These are phyloP conservation scores for Penicillium coffeae DNA, from an alignment of 495 filamentous ascomycete genomes.

Conservation along the genomic window DNA sequence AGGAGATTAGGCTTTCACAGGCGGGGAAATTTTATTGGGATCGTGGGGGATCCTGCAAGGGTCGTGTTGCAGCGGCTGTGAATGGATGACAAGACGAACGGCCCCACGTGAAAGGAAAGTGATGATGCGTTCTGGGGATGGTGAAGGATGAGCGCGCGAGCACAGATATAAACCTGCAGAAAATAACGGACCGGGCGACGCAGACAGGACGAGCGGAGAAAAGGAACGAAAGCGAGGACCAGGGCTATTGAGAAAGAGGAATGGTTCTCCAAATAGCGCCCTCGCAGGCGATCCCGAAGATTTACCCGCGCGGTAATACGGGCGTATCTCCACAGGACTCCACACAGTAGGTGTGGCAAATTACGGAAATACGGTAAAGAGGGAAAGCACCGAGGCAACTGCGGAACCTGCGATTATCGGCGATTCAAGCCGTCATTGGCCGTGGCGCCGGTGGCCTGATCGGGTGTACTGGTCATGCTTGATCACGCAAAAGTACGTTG, in stretches of 20 bases:
- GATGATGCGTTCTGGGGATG: too few species aligned
- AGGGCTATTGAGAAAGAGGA: not conserved
- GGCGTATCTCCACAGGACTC: slow-evolving; percentile 1
- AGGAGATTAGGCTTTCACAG: not conserved
- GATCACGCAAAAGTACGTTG: not conserved
- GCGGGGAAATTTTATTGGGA: not conserved
- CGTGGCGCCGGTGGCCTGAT: not conserved
- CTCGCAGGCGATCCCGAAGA: not conserved
- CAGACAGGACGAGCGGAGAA: not conserved
- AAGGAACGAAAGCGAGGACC: not conserved
- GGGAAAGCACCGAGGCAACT: not conserved
- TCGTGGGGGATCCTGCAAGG: not conserved
- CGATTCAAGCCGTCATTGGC: not conserved
- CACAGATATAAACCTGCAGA: too few species aligned
- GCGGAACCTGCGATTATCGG: not conserved
- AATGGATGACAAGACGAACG: not conserved
- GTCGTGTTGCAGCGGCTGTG: not conserved
- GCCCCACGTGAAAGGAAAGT: not conserved
- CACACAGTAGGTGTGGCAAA: slow-evolving; percentile 1
- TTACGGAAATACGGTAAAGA: slow-evolving; percentile 1
- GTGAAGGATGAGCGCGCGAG: too few species aligned
- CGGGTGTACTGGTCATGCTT: not conserved
- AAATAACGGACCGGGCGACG: too few species aligned
- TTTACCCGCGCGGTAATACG: slow-evolving; percentile 4
- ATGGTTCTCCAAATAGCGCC: not conserved